These are phyloP conservation scores for Daedalea quercina DNA, from an alignment of 768 basidiomycete species.

Conservation along the genomic window DNA sequence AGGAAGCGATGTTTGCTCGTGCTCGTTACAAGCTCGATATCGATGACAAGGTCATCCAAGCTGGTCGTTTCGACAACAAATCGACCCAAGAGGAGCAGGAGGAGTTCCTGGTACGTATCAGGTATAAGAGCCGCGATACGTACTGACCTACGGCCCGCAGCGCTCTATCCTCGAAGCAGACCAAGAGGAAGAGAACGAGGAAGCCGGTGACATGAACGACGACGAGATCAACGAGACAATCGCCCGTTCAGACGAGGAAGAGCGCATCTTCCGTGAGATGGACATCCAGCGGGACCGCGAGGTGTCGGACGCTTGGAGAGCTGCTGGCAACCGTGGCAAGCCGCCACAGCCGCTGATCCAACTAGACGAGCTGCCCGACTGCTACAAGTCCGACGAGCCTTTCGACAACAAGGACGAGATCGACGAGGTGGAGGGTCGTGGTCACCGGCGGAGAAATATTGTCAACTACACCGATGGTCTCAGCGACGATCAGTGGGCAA, in stretches of 20 bases:
- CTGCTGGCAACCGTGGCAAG: constrained; percentile 68
- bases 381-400: constrained; percentile 81
- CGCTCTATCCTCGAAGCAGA: constrained; percentile 88
- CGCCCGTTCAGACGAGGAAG: constrained; percentile 78
- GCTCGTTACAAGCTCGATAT: constrained; percentile 96
- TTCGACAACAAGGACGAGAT: constrained; percentile 64
- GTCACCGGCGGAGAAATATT: constrained; percentile 73
- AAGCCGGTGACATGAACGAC: constrained; percentile 88
- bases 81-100: constrained; percentile 98
- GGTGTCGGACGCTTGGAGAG: constrained; percentile 57
- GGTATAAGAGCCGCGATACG: constrained; percentile 3
- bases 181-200: constrained; percentile 85
- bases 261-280: constrained; percentile 69
- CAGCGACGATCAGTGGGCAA: constrained; percentile 89
- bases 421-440: constrained; percentile 67
- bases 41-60: constrained; percentile 99
- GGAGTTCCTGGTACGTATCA: constrained; percentile 70
- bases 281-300: constrained; percentile 76
- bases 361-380: constrained; percentile 86
- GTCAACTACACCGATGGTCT: constrained; percentile 94
- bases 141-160: constrained; percentile 31
- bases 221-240: constrained; percentile 94
- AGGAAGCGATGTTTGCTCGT: constrained; percentile 95
- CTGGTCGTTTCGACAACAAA: constrained; percentile 98
- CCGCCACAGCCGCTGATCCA: constrained; percentile 74